Conservation (phyloP, 805 yeast species). For the Nakazawaea anatomiae region DNA sequence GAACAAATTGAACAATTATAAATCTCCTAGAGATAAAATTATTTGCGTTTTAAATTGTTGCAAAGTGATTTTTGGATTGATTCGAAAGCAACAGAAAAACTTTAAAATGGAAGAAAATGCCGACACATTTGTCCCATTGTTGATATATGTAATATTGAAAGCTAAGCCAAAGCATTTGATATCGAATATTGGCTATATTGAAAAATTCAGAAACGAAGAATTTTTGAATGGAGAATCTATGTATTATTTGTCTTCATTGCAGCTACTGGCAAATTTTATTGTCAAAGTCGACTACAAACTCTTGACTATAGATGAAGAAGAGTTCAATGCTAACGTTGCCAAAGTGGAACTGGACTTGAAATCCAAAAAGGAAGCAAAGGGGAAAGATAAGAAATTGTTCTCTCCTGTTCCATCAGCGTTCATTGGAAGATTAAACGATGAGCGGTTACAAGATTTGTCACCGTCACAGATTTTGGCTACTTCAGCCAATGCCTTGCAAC, state of each 20-base stretch:
- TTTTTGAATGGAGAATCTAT: slow-evolving; percentile 84
- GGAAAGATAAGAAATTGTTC: slow-evolving; percentile 16
- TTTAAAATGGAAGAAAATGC: slow-evolving; percentile 74
- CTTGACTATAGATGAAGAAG: slow-evolving; percentile 56
- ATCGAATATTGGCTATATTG: slow-evolving; percentile 80
- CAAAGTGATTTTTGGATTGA: slow-evolving; percentile 83
- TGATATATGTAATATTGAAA: slow-evolving; percentile 72
- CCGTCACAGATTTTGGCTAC: slow-evolving; percentile 29
- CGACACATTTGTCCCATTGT: slow-evolving; percentile 86
- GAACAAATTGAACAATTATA: slow-evolving; percentile 68
- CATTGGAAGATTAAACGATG: slow-evolving; percentile 12
- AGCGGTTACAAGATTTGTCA: slow-evolving; percentile 16
- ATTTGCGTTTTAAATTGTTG: slow-evolving; percentile 89
- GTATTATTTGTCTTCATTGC: slow-evolving; percentile 84
- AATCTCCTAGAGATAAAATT: slow-evolving; percentile 93
- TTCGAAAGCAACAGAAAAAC: slow-evolving; percentile 42
- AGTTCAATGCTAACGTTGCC: slow-evolving; percentile 25
- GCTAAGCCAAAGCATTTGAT: slow-evolving; percentile 60
- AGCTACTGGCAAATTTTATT: slow-evolving; percentile 82
- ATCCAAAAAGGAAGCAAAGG: slow-evolving; percentile 32
- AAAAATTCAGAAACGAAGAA: slow-evolving; percentile 70
- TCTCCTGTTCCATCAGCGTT: slow-evolving; percentile 14
- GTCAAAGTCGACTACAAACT: slow-evolving; percentile 51
- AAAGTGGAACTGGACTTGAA: slow-evolving; percentile 36
- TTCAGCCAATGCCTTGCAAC: slow-evolving; percentile 30